Conservation (phyloP, 148 eudicot genomes). For the Camellia granthamiana region DNA sequence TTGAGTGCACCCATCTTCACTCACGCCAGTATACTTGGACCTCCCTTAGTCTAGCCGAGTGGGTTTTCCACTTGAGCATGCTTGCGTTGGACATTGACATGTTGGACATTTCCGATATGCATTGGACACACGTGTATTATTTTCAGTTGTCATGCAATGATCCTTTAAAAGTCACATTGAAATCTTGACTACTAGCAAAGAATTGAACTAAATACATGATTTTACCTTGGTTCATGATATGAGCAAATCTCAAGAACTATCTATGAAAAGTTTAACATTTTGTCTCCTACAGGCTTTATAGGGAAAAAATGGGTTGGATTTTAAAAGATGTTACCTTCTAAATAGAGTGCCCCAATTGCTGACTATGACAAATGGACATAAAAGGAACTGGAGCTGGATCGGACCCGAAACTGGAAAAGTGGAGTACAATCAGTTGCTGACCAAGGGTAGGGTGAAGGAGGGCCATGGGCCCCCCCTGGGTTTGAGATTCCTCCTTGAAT, state of each 20-base stretch:
- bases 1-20: neutral
- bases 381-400: neutral
- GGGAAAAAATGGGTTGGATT: conserved; percentile 9
- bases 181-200: neutral
- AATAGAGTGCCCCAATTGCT: neutral
- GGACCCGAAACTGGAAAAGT: neutral
- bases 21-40: neutral
- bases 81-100: too few relatives aligned
- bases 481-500: too few relatives aligned
- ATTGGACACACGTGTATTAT: neutral
- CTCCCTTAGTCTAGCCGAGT: neutral
- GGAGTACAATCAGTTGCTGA: neutral
- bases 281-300: neutral
- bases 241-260: neutral
- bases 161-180: neutral
- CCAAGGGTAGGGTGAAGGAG: too few relatives aligned
- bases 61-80: neutral
- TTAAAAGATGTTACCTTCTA: neutral
- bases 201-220: conserved; percentile 4
- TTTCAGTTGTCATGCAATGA: neutral
- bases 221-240: neutral
- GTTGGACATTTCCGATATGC: too few relatives aligned
- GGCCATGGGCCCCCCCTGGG: too few relatives aligned
- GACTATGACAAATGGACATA: neutral
- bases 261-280: neutral